Percentiles rank a stretch among this genome's conserved stretches.
Conservation (phyloP, 2,329 filamentous ascomycete genomes). For the Neonectria sp. region DNA sequence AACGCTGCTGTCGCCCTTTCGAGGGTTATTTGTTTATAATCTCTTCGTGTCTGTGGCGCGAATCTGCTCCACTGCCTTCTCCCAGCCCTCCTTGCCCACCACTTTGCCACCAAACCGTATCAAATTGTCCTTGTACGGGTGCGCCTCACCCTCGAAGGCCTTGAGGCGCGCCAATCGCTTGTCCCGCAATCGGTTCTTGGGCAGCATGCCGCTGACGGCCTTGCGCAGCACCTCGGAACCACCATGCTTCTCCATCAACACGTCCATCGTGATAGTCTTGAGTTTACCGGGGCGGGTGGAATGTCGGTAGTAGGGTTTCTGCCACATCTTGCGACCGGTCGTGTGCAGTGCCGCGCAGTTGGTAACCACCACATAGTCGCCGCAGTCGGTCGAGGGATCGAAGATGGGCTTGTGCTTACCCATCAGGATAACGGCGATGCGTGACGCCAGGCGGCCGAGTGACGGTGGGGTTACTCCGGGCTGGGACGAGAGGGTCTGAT, state of each 20-base stretch:
- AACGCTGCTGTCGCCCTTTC: conserved; percentile 15
- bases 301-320: conserved; percentile 97
- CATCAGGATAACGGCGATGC: conserved; percentile 91
- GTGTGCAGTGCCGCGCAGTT: conserved; percentile 89
- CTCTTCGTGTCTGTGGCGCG: conserved; percentile 65
- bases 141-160: conserved; percentile 92
- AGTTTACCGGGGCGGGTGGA: conserved; percentile 91
- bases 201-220: conserved; percentile 96
- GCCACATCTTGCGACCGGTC: conserved; percentile 92
- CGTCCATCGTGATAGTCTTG: conserved; percentile 93
- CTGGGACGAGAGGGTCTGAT: conserved; percentile 72
- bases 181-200: conserved; percentile 94
- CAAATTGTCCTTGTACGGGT: conserved; percentile 94
- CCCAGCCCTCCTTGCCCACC: conserved; percentile 70
- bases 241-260: conserved; percentile 93
- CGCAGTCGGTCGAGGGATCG: conserved; percentile 97
- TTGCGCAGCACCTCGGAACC: conserved; percentile 92
- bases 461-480: conserved; percentile 77
- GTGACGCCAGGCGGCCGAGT: conserved; percentile 90
- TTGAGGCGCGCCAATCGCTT: conserved; percentile 90
- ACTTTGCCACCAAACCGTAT: conserved; percentile 77
- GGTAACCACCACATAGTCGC: conserved; percentile 97
- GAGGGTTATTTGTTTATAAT: conserved; percentile 57
- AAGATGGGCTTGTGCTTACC: conserved; percentile 99
- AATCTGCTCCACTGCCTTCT: conserved; percentile 65